Percentiles rank a stretch among this genome's conserved stretches.
These are phyloP conservation scores for Macrophomina pseudophaseolina DNA, from an alignment of 2,329 filamentous ascomycete species.

Conservation along the genomic window DNA sequence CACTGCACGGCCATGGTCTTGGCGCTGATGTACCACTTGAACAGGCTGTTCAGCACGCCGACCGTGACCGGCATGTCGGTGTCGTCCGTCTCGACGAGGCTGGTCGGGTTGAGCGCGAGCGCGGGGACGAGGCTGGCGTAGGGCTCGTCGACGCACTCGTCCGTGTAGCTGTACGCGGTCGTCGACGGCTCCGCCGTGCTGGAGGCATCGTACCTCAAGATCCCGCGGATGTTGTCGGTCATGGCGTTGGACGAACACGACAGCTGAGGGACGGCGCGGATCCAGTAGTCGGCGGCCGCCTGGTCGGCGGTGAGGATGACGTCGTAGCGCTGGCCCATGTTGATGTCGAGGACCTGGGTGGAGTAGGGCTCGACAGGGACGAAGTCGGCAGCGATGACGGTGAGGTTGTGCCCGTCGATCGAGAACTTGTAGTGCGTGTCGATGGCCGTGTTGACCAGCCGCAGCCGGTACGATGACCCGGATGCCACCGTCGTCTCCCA, in stretches of 20 bases:
- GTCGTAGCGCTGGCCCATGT: slow-evolving; percentile 41
- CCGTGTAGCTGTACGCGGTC: slow-evolving; percentile 37
- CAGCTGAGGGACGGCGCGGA: slow-evolving; percentile 37
- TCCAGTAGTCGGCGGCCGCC: slow-evolving; percentile 40
- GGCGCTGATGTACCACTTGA: slow-evolving; percentile 48
- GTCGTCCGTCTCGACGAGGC: slow-evolving; percentile 21
- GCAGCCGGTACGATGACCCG: slow-evolving; percentile 50
- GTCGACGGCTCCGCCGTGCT: slow-evolving; percentile 44
- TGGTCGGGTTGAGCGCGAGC: slow-evolving; percentile 37
- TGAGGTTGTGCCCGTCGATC: slow-evolving; percentile 50
- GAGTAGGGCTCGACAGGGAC: slow-evolving; percentile 46
- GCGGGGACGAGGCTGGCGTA: slow-evolving; percentile 43
- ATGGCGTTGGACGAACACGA: slow-evolving; percentile 36
- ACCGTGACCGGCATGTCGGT: slow-evolving; percentile 37
- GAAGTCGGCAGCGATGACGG: slow-evolving; percentile 43
- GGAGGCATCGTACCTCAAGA: slow-evolving; percentile 46
- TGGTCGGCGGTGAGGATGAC: slow-evolving; percentile 43
- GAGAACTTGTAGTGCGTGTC: slow-evolving; percentile 46
- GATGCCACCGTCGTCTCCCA: slow-evolving; percentile 33
- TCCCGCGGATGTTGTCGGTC: slow-evolving; percentile 42
- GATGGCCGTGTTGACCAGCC: slow-evolving; percentile 49
- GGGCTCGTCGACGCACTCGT: slow-evolving; percentile 46
- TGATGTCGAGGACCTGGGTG: slow-evolving; percentile 34
- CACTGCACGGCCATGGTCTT: slow-evolving; percentile 56
- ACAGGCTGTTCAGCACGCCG: slow-evolving; percentile 32